A percentile compares a stretch with the other conserved stretches of the same genome.
phyloP scores from a whole-genome alignment of 257 asterid species.

The Solanum neorickii region DNA sequence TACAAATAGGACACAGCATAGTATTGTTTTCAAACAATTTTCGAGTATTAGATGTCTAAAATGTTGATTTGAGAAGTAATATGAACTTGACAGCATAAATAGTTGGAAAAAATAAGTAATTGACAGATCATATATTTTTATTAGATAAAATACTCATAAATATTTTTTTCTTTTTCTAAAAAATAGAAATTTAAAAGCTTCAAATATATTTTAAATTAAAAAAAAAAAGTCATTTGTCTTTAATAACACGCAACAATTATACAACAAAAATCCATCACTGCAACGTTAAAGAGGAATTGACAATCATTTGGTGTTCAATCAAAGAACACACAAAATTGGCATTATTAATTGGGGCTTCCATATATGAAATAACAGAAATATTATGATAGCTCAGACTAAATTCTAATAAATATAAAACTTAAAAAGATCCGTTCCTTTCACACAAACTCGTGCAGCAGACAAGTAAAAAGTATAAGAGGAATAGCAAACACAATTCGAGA shows the following conservation, averaged over 20 bases:
- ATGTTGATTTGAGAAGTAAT: background rate
- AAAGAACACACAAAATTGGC: background rate
- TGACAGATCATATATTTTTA: background rate
- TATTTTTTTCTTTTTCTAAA: too few relatives aligned
- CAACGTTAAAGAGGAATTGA: background rate
- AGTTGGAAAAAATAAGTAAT: background rate
- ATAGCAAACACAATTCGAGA: background rate
- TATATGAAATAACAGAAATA: background rate
- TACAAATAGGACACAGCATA: too few relatives aligned
- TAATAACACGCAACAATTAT: too few relatives aligned
- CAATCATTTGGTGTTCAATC: background rate
- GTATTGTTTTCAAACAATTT: background rate
- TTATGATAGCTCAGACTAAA: background rate
- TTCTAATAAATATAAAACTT: background rate
- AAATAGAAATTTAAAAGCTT: background rate
- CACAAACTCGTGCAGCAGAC: background rate
- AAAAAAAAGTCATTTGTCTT: too few relatives aligned
- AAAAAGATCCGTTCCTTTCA: background rate
- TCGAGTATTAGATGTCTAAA: background rate
- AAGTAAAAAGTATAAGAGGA: background rate
- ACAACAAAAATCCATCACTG: too few relatives aligned
- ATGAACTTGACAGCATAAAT: background rate
- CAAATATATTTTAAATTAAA: too few relatives aligned
- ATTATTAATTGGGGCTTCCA: background rate
- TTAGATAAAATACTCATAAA: background rate